Evolutionary conservation across 140 eudicot genomes (phyloP).

Genomic region (Erigeron philadelphicus): DNA sequence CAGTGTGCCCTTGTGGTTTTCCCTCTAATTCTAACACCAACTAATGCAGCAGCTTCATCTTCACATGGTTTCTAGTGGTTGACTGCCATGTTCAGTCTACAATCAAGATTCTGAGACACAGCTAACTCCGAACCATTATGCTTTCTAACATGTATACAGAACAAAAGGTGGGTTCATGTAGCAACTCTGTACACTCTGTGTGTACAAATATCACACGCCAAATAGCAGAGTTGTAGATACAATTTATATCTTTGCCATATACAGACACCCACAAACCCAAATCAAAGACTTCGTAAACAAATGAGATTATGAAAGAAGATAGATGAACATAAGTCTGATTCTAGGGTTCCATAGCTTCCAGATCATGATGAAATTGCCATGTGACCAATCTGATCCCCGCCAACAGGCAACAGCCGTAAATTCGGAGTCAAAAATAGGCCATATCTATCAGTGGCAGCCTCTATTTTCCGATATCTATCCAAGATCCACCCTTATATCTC

Average conservation of each 20-base stretch:
- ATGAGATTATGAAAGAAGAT: neutral
- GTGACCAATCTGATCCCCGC: neutral
- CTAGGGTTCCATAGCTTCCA: neutral
- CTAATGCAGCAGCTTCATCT: conserved; percentile 13
- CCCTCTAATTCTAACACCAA: neutral
- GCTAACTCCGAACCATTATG: neutral
- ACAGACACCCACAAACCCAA: neutral
- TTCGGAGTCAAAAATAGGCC: neutral
- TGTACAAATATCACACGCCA: neutral
- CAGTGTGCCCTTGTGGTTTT: conserved; percentile 8
- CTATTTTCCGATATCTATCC: neutral
- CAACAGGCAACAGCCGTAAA: neutral
- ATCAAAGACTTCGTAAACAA: conserved; percentile 15
- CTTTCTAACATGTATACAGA: conserved; percentile 12
- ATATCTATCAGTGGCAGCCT: conserved; percentile 8
- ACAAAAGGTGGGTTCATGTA: conserved; percentile 3
- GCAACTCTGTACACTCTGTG: neutral
- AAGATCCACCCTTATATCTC: neutral
- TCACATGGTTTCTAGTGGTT: conserved; percentile 7
- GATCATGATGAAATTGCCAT: neutral
- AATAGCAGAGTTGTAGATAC: conserved; percentile 1
- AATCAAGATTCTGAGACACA: conserved; percentile 11
- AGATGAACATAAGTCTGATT: conserved; percentile 2
- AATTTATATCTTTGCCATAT: neutral
- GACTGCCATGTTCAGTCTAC: conserved; percentile 2